These are phyloP conservation scores for Oryza nivara DNA, from an alignment of 176 grass and related monocot genomes.

Conservation along the genomic window DNA sequence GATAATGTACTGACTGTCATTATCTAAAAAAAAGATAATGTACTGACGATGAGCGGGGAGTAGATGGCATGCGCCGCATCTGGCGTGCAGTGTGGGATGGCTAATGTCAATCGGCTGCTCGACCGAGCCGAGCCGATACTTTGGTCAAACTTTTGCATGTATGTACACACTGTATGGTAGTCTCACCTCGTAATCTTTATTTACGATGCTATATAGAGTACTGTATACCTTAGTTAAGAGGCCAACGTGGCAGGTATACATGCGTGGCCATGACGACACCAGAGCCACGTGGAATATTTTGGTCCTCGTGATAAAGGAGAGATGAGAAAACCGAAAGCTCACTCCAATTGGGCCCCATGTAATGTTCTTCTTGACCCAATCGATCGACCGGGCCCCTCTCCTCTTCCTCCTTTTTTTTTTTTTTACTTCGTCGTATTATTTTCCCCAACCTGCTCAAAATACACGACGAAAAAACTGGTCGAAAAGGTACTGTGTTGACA, in stretches of 20 bases:
- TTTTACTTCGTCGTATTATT: constrained; percentile 25
- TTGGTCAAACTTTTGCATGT: constrained; percentile 37
- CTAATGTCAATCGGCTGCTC: neutral
- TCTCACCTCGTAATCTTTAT: neutral
- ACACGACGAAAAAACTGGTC: constrained; percentile 33
- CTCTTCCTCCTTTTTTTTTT: neutral
- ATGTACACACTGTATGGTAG: neutral
- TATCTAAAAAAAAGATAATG: no score
- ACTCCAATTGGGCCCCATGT: constrained; percentile 45
- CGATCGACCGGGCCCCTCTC: neutral
- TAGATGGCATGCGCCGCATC: neutral
- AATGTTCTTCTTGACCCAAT: constrained; percentile 35
- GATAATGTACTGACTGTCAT: neutral
- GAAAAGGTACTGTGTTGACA: constrained; percentile 54
- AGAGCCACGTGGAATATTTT: constrained; percentile 68
- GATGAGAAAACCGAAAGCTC: constrained; percentile 58
- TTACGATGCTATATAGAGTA: neutral
- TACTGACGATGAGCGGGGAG: neutral
- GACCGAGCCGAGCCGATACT: neutral
- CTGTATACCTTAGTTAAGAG: neutral
- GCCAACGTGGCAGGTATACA: constrained; percentile 17
- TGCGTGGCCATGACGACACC: constrained; percentile 44
- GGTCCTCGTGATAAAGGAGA: constrained; percentile 47
- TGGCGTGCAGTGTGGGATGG: neutral
- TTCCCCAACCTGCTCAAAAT: constrained; percentile 28